Conservation (phyloP, 2,329 filamentous ascomycete species). For the Plectosphaerella sp. region DNA sequence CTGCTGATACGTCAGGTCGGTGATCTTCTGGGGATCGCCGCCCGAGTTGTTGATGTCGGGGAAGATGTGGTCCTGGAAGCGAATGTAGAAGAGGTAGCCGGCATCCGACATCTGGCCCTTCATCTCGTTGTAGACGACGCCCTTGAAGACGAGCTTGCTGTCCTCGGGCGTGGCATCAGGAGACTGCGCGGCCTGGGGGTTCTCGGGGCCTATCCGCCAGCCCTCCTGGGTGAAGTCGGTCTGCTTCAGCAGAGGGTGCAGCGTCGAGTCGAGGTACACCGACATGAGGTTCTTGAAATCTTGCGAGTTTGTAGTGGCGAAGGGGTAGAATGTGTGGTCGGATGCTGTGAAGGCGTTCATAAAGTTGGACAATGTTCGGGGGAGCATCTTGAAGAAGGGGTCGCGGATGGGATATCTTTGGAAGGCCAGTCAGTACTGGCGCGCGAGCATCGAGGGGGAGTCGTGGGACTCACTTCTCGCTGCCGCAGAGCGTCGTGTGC, state of each 20-base stretch:
- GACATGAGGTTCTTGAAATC: conserved; percentile 96
- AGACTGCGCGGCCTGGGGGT: conserved; percentile 56
- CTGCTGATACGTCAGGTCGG: conserved; percentile 88
- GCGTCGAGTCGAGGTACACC: conserved; percentile 91
- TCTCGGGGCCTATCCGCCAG: conserved; percentile 92
- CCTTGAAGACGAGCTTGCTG: conserved; percentile 84
- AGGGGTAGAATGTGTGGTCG: conserved; percentile 96
- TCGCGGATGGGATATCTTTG: conserved; percentile 89
- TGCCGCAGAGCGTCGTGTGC: conserved; percentile 94
- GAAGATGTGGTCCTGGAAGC: conserved; percentile 91
- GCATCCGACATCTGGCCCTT: conserved; percentile 99
- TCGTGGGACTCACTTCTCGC: conserved; percentile 64
- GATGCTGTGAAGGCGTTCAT: conserved; percentile 99
- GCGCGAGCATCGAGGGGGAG: not conserved
- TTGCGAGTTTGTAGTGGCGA: conserved; percentile 91
- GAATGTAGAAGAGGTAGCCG: conserved; percentile 91
- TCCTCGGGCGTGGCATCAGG: conserved; percentile 45
- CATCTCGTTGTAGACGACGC: conserved; percentile 99
- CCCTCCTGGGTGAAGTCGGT: conserved; percentile 95
- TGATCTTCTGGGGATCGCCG: conserved; percentile 93
- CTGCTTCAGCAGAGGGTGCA: conserved; percentile 83
- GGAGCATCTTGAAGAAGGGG: conserved; percentile 99
- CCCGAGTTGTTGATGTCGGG: conserved; percentile 95
- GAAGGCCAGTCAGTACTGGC: not conserved
- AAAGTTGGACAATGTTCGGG: conserved; percentile 95